These are phyloP conservation scores for Neurospora pannonica DNA, from an alignment of 495 filamentous ascomycete genomes.

Conservation along the genomic window DNA sequence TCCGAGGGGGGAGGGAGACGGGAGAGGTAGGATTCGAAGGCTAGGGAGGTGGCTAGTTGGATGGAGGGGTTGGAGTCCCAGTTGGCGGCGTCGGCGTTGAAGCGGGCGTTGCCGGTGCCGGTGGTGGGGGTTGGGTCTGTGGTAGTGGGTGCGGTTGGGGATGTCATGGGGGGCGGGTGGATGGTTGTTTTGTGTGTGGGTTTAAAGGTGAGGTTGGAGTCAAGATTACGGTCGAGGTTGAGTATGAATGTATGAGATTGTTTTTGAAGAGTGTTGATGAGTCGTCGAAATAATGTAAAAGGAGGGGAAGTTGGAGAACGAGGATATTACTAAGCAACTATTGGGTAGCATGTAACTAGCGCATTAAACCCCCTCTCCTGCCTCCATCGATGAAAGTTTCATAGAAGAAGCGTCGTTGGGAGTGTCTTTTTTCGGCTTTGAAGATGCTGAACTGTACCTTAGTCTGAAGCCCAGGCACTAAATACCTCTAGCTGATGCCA, in stretches of 20 bases:
- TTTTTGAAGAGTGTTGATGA: neutral
- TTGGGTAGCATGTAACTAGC: neutral
- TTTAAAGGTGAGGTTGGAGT: neutral
- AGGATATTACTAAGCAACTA: neutral
- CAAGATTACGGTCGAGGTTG: neutral
- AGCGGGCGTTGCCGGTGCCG: conserved; percentile 16
- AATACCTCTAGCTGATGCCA: neutral
- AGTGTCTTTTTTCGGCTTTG: neutral
- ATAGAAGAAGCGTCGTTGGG: too few species aligned
- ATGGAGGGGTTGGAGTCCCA: conserved; percentile 34
- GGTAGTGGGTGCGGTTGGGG: neutral
- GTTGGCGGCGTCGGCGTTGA: conserved; percentile 29
- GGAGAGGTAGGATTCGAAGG: conserved; percentile 22
- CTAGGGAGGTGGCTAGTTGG: conserved; percentile 20
- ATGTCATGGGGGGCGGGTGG: neutral
- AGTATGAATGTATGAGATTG: neutral
- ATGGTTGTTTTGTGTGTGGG: neutral
- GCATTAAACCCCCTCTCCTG: neutral
- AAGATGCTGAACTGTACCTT: neutral
- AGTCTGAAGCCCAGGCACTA: neutral
- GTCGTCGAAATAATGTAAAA: neutral
- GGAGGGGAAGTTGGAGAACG: neutral
- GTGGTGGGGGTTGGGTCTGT: neutral
- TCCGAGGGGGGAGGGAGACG: conserved; percentile 6
- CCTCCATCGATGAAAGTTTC: neutral